A percentile compares a stretch with the other conserved stretches of the same genome.
phyloP scores from a whole-genome alignment of 2,329 filamentous ascomycete genomes.

The Dryadomyces quercivorus region DNA sequence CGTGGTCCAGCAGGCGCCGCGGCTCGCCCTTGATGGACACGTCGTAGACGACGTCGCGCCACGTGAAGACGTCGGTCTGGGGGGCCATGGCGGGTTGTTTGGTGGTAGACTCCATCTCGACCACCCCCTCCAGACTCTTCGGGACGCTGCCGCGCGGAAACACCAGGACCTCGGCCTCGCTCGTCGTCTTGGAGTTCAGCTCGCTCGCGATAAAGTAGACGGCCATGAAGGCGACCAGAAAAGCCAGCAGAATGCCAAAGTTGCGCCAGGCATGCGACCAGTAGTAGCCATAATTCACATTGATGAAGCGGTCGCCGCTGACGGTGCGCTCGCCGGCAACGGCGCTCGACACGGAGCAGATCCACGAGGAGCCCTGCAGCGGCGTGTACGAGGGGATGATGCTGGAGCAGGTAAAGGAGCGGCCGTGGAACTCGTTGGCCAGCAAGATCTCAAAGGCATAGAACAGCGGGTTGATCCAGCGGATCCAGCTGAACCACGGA shows the following conservation, averaged over 20 bases:
- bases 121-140: slow-evolving; percentile 48
- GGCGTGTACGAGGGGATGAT: slow-evolving; percentile 26
- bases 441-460: slow-evolving; percentile 73
- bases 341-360: slow-evolving; percentile 50
- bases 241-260: slow-evolving; percentile 44
- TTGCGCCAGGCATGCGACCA: slow-evolving; percentile 55
- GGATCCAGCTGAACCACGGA: slow-evolving; percentile 71
- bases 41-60: slow-evolving; percentile 69
- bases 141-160: slow-evolving; percentile 28
- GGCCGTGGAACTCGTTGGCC: slow-evolving; percentile 67
- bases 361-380: slow-evolving; percentile 25
- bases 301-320: slow-evolving; percentile 45
- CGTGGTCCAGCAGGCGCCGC: slow-evolving; percentile 70
- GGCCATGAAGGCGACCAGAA: slow-evolving; percentile 44
- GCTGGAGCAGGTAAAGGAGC: slow-evolving; percentile 40
- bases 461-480: slow-evolving; percentile 64
- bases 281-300: slow-evolving; percentile 41
- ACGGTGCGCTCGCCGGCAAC: slow-evolving; percentile 38
- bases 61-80: slow-evolving; percentile 73
- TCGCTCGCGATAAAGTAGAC: slow-evolving; percentile 37
- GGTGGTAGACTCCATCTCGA: background rate
- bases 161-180: slow-evolving; percentile 5
- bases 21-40: slow-evolving; percentile 66
- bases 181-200: slow-evolving; percentile 19
- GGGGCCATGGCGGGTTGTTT: slow-evolving; percentile 20